A percentile compares a stretch with the other conserved stretches of the same genome.
These are phyloP conservation scores for Starmerella bacillaris DNA, from an alignment of 805 yeast genomes.

Conservation along the genomic window DNA sequence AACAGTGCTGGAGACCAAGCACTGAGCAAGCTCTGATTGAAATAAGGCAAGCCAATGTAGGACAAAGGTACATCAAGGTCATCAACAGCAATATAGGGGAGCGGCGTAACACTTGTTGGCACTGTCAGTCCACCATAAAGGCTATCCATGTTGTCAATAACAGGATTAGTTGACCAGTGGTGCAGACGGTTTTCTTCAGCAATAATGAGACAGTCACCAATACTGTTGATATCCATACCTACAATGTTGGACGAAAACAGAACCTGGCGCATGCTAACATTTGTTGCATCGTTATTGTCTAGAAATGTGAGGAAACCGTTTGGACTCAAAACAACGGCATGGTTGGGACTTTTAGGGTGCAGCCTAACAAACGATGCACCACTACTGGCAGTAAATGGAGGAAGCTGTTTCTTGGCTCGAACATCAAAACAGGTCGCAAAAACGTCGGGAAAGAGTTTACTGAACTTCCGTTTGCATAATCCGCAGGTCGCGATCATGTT, in stretches of 20 bases:
- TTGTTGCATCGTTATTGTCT: conserved; percentile 65
- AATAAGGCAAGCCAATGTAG: conserved; percentile 71
- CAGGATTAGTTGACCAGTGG: conserved; percentile 44
- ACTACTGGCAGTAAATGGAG: conserved; percentile 75
- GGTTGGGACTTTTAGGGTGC: conserved; percentile 73
- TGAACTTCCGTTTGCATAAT: conserved; percentile 41
- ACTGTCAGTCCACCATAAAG: conserved; percentile 20
- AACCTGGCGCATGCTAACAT: conserved; percentile 47
- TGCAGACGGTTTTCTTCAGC: conserved; percentile 47
- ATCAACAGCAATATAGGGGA: conserved; percentile 7
- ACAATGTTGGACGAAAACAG: conserved; percentile 33
- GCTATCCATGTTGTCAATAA: conserved; percentile 23
- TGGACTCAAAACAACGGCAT: conserved; percentile 53
- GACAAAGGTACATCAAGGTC: conserved; percentile 35
- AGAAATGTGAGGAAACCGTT: conserved; percentile 72
- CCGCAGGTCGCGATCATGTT: conserved; percentile 53
- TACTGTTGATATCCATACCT: conserved; percentile 37
- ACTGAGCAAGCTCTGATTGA: conserved; percentile 56
- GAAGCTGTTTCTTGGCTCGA: conserved; percentile 45
- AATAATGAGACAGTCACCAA: conserved; percentile 64
- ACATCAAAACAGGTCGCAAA: conserved; percentile 69
- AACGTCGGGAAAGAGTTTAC: conserved; percentile 45
- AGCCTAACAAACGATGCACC: conserved; percentile 73
- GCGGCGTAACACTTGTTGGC: conserved; percentile 19
- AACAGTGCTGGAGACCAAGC: conserved; percentile 45